A percentile compares a stretch with the other conserved stretches of the same genome.
Conservation (phyloP, 1,284 basidiomycete species). For the Erythrobasidium hasegawianum region DNA sequence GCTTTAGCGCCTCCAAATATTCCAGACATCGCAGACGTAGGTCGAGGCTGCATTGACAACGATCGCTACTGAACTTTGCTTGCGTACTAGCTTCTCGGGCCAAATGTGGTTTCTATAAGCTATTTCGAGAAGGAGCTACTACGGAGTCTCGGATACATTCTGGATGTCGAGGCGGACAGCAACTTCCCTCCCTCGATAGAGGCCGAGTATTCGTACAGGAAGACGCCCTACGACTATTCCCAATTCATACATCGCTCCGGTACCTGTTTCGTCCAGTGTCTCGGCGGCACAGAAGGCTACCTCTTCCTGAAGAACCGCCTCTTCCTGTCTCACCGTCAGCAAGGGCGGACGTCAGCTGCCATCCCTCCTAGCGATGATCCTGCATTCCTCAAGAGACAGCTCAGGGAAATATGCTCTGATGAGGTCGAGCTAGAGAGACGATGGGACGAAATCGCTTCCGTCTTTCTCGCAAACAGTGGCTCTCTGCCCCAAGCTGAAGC, state of each 20-base stretch:
- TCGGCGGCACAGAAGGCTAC: slow-evolving; percentile 60
- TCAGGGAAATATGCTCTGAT: slow-evolving; percentile 26
- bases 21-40: slow-evolving; percentile 8
- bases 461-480: slow-evolving; percentile 2
- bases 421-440: slow-evolving; percentile 16
- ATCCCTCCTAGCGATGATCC: slow-evolving; percentile 5
- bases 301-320: slow-evolving; percentile 82
- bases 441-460: slow-evolving; percentile 29
- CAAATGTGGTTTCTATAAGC: slow-evolving; percentile 14
- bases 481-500: too few relatives aligned
- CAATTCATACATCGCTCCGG: slow-evolving; percentile 87
- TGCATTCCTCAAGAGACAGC: slow-evolving; percentile 5
- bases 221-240: slow-evolving; percentile 66
- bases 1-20: slow-evolving; percentile 33
- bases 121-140: slow-evolving; percentile 39
- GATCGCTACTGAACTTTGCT: too few relatives aligned
- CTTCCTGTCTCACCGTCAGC: slow-evolving; percentile 38
- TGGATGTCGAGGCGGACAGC: slow-evolving; percentile 71
- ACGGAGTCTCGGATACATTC: slow-evolving; percentile 41
- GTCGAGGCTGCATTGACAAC: too few relatives aligned
- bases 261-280: slow-evolving; percentile 70
- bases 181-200: slow-evolving; percentile 68
- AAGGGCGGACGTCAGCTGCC: slow-evolving; percentile 10
- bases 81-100: slow-evolving; percentile 21
- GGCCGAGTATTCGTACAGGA: slow-evolving; percentile 83